Evolutionary conservation across 2,329 filamentous ascomycete genomes (phyloP), one percentile per base, ranked within the genome.

Genomic region (Didymella pinodella): DNA sequence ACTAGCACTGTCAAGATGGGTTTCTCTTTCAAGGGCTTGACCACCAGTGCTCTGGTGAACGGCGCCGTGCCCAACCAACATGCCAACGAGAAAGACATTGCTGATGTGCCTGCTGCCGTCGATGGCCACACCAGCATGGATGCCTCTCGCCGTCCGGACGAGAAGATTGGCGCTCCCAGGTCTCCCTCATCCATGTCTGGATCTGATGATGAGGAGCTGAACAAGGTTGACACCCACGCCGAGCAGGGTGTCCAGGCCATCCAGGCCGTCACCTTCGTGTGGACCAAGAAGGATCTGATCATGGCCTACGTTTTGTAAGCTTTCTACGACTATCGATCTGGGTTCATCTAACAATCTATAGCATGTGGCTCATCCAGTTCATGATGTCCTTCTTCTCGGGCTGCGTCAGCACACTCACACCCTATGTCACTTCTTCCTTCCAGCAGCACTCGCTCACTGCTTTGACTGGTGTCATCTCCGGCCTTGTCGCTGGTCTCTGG

Each of bases 381-480:
- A 78, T 82, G 66, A 83, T 84, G 54, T 79, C 79, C 22, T 74
- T 83, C 55, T 74, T 81, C 50, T 72, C 79, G 45, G 75, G 76
- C 48, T 76, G 77, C 34, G 76, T 79, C 28, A 73, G 74, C 50
- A 80, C 78, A 18, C 56, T 80, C 16, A 68, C 70, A 0, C 71
- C 76, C 12, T 80, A 78, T 51, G 80, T 83, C 58, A 78, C 77
- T 10, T 76, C 72, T 36, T 65, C 65, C 22, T 80, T 79, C 57
- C 49, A 68, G 22, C 25, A 64, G 38, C 77, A 78, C 63, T 77
- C 73, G 6, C 69, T 79, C 31, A 77, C 75, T 11, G 77, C 78
- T 0, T 66, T 77, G 28, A 79, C 76, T 3, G 65, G 65, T 43
- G 74, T 80, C 58, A 74, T 80, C 31, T 75, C 77, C 8, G 69